These are phyloP conservation scores for Avicennia marina DNA, from an alignment of 257 asterid genomes.

Conservation along the genomic window DNA sequence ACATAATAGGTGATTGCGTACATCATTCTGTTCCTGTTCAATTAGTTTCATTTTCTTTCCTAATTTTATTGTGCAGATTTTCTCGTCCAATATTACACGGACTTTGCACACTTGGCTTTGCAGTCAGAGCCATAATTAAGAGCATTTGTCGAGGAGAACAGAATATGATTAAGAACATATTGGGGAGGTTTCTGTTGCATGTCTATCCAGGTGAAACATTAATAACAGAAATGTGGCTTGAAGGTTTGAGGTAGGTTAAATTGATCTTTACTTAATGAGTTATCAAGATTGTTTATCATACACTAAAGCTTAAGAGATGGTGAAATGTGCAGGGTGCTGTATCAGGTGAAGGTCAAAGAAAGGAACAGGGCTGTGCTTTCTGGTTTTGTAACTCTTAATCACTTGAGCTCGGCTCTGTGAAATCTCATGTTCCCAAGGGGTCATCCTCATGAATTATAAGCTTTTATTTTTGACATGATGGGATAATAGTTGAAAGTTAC, in stretches of 20 bases:
- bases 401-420: constrained; percentile 60
- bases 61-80: constrained; percentile 44
- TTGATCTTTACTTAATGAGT: not conserved
- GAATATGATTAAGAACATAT: constrained; percentile 60
- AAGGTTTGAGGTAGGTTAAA: constrained; percentile 56
- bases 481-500: no score
- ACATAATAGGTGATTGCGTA: no score
- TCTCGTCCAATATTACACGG: constrained; percentile 95
- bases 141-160: constrained; percentile 76
- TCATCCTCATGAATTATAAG: no score
- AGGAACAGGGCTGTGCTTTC: constrained; percentile 77
- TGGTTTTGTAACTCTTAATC: constrained; percentile 62
- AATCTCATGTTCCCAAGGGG: not conserved
- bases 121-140: constrained; percentile 69
- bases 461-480: no score
- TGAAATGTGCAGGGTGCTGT: constrained; percentile 72
- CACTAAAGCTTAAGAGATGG: not conserved
- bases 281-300: not conserved
- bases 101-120: constrained; percentile 91
- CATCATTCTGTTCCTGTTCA: no score
- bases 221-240: constrained; percentile 95
- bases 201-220: constrained; percentile 94
- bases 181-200: constrained; percentile 76
- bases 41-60: no score
- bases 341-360: constrained; percentile 87